Conservation (phyloP, 345 rosid species). For the Pelargonium nanum region DNA sequence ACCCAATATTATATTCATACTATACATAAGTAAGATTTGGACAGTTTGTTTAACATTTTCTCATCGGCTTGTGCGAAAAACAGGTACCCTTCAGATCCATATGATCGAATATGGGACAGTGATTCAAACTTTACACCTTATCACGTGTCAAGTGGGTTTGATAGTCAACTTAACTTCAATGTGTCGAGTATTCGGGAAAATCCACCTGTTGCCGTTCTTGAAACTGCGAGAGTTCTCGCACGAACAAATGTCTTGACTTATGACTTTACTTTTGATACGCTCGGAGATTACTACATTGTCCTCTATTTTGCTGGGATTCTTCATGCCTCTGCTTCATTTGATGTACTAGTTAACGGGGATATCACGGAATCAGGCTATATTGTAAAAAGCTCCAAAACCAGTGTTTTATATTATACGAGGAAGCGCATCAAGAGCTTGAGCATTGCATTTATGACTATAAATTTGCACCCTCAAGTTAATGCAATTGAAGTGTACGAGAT, state of each 20-base stretch:
- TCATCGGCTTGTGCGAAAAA: slow-evolving; percentile 8
- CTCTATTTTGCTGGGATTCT: slow-evolving; percentile 81
- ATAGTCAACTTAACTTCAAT: slow-evolving; percentile 18
- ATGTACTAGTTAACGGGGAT: slow-evolving; percentile 45
- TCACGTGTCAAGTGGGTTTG: slow-evolving; percentile 41
- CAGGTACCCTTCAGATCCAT: slow-evolving; percentile 79
- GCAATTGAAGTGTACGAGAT: slow-evolving; percentile 65
- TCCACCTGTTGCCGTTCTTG: slow-evolving; percentile 63
- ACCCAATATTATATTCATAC: too few species aligned
- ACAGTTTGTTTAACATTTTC: background rate
- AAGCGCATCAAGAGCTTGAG: slow-evolving; percentile 41
- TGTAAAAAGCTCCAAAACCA: slow-evolving; percentile 35
- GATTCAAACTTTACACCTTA: slow-evolving; percentile 52
- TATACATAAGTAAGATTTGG: background rate
- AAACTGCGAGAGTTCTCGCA: slow-evolving; percentile 62
- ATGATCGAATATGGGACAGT: slow-evolving; percentile 82
- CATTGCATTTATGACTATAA: slow-evolving; percentile 45
- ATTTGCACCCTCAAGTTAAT: slow-evolving; percentile 57
- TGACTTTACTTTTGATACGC: slow-evolving; percentile 31
- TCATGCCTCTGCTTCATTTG: slow-evolving; percentile 63
- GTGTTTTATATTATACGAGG: slow-evolving; percentile 35
- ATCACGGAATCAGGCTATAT: slow-evolving; percentile 39
- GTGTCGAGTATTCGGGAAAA: slow-evolving; percentile 37
- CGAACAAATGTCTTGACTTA: slow-evolving; percentile 46
- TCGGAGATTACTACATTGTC: slow-evolving; percentile 50